Conservation (phyloP, 2,329 filamentous ascomycete genomes). For the Epicoccum nigrum region DNA sequence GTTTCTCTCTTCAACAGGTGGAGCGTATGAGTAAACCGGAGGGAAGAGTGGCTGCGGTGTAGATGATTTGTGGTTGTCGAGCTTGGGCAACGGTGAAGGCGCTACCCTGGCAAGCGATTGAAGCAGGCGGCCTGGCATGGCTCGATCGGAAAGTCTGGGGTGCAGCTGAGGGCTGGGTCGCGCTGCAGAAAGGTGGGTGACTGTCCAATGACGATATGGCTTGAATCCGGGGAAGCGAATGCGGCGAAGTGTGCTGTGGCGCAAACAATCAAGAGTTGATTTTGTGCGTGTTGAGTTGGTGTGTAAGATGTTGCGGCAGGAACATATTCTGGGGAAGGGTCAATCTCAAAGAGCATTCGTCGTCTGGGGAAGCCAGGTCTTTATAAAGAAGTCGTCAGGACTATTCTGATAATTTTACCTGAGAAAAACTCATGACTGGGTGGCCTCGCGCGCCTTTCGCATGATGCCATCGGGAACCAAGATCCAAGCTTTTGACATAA, state of each 20-base stretch:
- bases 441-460: constrained; percentile 22
- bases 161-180: constrained; percentile 26
- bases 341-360: constrained; percentile 5
- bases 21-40: constrained; percentile 45
- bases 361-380: constrained; percentile 22
- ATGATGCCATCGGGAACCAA: constrained; percentile 38
- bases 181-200: constrained; percentile 15
- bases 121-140: constrained; percentile 47
- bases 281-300: constrained; percentile 45
- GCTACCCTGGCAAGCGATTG: constrained; percentile 41
- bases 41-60: constrained; percentile 34
- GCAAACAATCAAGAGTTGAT: constrained; percentile 35
- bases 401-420: constrained; percentile 33
- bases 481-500: constrained; percentile 33
- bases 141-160: constrained; percentile 37
- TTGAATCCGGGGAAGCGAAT: constrained; percentile 23
- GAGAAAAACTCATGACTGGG: constrained; percentile 42
- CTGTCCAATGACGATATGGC: constrained; percentile 27
- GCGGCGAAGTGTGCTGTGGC: constrained; percentile 23
- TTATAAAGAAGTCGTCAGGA: constrained; percentile 32
- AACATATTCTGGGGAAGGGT: constrained; percentile 38
- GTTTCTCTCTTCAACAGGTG: constrained; percentile 35
- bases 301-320: constrained; percentile 35
- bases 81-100: constrained; percentile 40
- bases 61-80: constrained; percentile 31